Evolutionary conservation across 306 rosid species (phyloP).

Genomic region (Rosa chinensis): DNA sequence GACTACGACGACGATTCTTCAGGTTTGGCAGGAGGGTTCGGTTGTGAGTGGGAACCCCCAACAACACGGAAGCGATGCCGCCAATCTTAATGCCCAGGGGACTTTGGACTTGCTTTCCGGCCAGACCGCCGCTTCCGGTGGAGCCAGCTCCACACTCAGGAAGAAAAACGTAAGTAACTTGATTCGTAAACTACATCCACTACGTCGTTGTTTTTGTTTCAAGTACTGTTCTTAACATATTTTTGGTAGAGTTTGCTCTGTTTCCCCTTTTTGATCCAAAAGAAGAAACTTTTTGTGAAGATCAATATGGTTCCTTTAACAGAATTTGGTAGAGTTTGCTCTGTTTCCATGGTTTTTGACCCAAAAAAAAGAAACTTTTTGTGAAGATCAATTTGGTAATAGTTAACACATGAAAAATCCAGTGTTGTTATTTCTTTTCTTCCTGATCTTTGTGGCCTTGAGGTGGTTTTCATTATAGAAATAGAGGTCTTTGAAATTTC

Average conservation of each 20-base stretch:
- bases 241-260: not conserved
- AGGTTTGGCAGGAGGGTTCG: constrained; percentile 73
- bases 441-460: not conserved
- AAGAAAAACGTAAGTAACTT: constrained; percentile 55
- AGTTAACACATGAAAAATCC: not conserved
- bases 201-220: not conserved
- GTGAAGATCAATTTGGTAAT: not conserved
- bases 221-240: not conserved
- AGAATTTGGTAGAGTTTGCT: not conserved
- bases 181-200: not conserved
- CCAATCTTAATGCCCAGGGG: constrained; percentile 37
- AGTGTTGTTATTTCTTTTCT: too few species aligned
- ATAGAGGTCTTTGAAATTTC: not conserved
- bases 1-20: constrained; percentile 35
- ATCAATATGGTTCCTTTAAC: not conserved
- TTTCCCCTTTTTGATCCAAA: not conserved
- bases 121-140: not conserved
- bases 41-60: constrained; percentile 24
- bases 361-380: not conserved
- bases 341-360: not conserved
- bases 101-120: constrained; percentile 60
- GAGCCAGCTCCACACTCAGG: constrained; percentile 21
- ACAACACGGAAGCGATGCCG: fast-evolving
- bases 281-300: not conserved
- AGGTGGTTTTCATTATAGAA: not conserved